phyloP scores from a whole-genome alignment of 768 basidiomycete species.

The Suillus ampliporus region DNA sequence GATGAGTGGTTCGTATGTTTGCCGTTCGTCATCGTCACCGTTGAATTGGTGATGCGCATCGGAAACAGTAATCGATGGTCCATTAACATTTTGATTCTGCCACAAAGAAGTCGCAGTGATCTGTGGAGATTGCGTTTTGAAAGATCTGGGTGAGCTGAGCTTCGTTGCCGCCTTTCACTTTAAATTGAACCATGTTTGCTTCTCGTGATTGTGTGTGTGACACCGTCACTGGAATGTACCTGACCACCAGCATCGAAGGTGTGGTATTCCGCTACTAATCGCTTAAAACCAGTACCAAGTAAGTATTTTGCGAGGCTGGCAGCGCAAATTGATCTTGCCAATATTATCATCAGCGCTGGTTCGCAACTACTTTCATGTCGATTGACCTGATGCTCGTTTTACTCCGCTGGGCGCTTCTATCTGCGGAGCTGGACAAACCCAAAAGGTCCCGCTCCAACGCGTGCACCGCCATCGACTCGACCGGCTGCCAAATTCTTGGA shows the following conservation, averaged over 20 bases:
- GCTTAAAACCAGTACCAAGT: not conserved
- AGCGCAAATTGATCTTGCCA: not conserved
- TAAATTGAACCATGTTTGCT: slow-evolving; percentile 4
- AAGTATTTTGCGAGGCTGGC: not conserved
- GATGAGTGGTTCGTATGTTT: not conserved
- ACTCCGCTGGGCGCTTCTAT: not conserved
- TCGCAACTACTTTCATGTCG: not conserved
- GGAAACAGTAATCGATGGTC: not conserved
- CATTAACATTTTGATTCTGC: not conserved
- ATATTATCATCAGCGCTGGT: not conserved
- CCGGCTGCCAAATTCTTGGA: not conserved
- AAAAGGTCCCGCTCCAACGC: not conserved
- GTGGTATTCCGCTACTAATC: not conserved
- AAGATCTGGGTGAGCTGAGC: slow-evolving; percentile 8
- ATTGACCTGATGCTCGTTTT: not conserved
- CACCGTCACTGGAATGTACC: slow-evolving; percentile 2
- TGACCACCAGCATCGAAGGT: not conserved
- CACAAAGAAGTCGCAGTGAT: not conserved
- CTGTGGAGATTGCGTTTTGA: slow-evolving; percentile 13
- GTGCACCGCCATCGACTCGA: not conserved
- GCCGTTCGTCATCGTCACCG: not conserved
- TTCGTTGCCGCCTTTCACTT: slow-evolving; percentile 3
- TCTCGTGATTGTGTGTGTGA: not conserved
- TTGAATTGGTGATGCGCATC: not conserved
- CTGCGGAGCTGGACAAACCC: not conserved